Conservation (phyloP, 1,284 basidiomycete species). For the Hypsizygus ulmarius region DNA sequence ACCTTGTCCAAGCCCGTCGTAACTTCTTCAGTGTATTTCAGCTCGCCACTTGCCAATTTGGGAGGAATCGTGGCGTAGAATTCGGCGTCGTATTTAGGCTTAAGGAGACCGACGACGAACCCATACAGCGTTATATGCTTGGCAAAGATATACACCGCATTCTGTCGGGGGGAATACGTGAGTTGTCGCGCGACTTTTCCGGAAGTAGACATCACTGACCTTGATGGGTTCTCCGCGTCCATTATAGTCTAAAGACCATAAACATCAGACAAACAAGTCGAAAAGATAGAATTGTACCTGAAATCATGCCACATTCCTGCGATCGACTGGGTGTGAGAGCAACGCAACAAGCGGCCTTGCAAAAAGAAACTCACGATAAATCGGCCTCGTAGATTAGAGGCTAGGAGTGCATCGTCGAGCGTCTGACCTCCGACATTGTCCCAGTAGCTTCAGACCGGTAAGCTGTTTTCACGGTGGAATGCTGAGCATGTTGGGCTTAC, state of each 20-base stretch:
- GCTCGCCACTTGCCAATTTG: slow-evolving; percentile 52
- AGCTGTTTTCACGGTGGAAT: not conserved
- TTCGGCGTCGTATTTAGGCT: slow-evolving; percentile 35
- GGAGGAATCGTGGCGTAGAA: slow-evolving; percentile 54
- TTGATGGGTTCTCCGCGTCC: slow-evolving; percentile 26
- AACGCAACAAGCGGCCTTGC: not conserved
- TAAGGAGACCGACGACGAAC: slow-evolving; percentile 50
- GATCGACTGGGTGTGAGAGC: not conserved
- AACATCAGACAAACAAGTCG: not conserved
- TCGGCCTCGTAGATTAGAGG: slow-evolving; percentile 48
- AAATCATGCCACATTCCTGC: slow-evolving; percentile 39
- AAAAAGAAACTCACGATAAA: slow-evolving; percentile 42
- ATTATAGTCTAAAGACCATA: slow-evolving; percentile 32
- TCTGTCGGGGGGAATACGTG: slow-evolving; percentile 21
- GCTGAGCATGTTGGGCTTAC: slow-evolving; percentile 28
- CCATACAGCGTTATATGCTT: slow-evolving; percentile 55
- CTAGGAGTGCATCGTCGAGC: slow-evolving; percentile 54
- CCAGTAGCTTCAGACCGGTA: slow-evolving; percentile 35
- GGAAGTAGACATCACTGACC: slow-evolving; percentile 19
- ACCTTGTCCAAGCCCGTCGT: slow-evolving; percentile 49
- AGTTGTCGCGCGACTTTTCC: not conserved
- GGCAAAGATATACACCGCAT: slow-evolving; percentile 30
- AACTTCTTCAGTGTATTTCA: slow-evolving; percentile 59
- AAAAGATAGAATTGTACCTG: slow-evolving; percentile 15
- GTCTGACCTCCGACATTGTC: slow-evolving; percentile 59